A percentile compares a stretch with the other conserved stretches of the same genome.
These are phyloP conservation scores for Lanmaoa pseudosensibilis DNA, from an alignment of 768 basidiomycete species.

Conservation along the genomic window DNA sequence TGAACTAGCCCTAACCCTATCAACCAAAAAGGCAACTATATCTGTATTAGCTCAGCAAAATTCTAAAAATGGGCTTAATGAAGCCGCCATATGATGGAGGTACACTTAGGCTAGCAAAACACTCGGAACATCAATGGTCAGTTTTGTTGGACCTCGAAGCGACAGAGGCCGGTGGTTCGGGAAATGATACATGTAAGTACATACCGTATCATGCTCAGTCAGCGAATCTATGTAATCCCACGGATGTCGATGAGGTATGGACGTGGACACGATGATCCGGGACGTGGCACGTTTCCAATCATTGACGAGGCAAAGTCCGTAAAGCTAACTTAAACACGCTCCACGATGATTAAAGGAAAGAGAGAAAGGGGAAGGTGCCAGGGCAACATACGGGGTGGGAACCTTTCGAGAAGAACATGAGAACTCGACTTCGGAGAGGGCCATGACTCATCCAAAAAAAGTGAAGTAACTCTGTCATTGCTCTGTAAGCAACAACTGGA, in stretches of 20 bases:
- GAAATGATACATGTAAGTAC: too few relatives aligned
- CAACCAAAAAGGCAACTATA: too few relatives aligned
- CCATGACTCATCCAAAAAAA: background rate
- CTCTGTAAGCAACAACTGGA: background rate
- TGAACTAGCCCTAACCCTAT: too few relatives aligned
- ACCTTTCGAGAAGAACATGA: background rate
- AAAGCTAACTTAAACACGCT: background rate
- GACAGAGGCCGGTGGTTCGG: too few relatives aligned
- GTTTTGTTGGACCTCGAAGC: too few relatives aligned
- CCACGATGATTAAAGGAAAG: background rate
- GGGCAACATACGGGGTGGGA: constrained; percentile 7
- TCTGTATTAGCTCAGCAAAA: too few relatives aligned
- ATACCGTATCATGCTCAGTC: background rate
- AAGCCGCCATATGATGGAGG: too few relatives aligned
- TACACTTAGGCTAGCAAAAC: too few relatives aligned
- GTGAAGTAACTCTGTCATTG: too few relatives aligned
- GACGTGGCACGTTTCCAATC: background rate
- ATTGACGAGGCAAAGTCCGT: background rate
- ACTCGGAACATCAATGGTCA: too few relatives aligned
- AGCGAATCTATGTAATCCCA: background rate
- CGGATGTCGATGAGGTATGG: background rate
- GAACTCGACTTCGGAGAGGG: too few relatives aligned
- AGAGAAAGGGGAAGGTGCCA: background rate
- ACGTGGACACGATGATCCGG: background rate
- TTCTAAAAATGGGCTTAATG: too few relatives aligned